phyloP scores from a whole-genome alignment of 352 stramenopile species.

The Globisporangium acanthophoron region DNA sequence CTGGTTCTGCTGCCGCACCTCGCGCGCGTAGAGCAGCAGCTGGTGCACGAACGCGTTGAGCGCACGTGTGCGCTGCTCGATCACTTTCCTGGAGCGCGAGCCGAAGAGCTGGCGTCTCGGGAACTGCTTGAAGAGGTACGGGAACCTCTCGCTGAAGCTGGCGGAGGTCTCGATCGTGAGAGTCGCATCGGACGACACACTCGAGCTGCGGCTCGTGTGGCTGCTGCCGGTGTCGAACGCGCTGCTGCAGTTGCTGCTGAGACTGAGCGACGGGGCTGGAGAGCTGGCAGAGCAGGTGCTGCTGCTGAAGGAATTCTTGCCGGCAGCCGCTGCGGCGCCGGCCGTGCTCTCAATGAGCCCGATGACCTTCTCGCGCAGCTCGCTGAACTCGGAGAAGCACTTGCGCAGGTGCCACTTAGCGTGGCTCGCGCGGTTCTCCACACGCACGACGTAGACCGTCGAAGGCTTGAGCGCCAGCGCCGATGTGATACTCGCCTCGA shows the following conservation, averaged over 20 bases:
- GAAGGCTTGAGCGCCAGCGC: conserved; percentile 66
- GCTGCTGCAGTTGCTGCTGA: conserved; percentile 1
- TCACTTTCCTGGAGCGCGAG: conserved; percentile 61
- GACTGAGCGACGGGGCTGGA: background rate
- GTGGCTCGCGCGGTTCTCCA: conserved; percentile 39
- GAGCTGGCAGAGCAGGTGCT: background rate
- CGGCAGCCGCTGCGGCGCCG: background rate
- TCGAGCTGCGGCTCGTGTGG: conserved; percentile 11
- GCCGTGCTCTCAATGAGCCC: conserved; percentile 45
- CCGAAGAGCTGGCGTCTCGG: conserved; percentile 56
- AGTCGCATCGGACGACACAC: conserved; percentile 9
- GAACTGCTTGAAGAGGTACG: conserved; percentile 65
- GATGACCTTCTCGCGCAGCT: conserved; percentile 63
- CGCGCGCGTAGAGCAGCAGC: conserved; percentile 41
- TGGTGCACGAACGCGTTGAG: conserved; percentile 62
- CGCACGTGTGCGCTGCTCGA: conserved; percentile 52
- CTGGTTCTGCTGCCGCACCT: conserved; percentile 49
- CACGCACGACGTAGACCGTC: conserved; percentile 64
- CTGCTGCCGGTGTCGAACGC: background rate
- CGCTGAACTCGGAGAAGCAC: conserved; percentile 73
- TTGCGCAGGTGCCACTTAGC: conserved; percentile 58
- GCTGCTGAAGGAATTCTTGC: background rate
- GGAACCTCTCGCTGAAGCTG: conserved; percentile 33
- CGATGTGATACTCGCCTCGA: conserved; percentile 61
- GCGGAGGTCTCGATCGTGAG: conserved; percentile 12